Conservation (phyloP, 352 stramenopile genomes). For the Peronospora destructor region DNA sequence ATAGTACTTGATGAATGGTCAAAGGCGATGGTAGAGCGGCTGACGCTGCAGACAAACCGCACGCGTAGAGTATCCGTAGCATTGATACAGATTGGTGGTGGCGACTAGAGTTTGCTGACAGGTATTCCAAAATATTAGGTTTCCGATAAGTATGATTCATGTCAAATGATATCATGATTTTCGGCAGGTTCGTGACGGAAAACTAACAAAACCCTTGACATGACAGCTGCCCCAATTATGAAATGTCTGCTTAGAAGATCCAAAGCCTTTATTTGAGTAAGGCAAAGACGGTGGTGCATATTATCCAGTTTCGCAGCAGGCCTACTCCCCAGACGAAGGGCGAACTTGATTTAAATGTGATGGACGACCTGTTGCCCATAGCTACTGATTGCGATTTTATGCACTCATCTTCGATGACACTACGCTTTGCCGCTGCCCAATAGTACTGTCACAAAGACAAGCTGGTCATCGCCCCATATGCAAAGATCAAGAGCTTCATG, state of each 20-base stretch:
- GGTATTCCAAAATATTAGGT: neutral
- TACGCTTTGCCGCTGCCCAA: no score
- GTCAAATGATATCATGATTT: no score
- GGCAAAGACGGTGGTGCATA: no score
- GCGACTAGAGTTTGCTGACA: neutral
- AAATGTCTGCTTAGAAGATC: no score
- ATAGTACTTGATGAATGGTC: slow-evolving; percentile 4
- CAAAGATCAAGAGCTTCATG: neutral
- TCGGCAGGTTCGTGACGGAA: neutral
- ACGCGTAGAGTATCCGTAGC: slow-evolving; percentile 8
- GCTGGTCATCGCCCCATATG: neutral
- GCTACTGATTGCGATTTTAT: no score
- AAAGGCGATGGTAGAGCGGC: slow-evolving; percentile 2
- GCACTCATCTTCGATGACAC: no score
- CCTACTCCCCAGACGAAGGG: no score
- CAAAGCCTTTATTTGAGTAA: no score
- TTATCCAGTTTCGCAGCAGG: no score
- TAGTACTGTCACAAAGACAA: neutral
- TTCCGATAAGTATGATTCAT: neutral
- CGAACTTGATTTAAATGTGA: no score
- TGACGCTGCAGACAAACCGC: neutral
- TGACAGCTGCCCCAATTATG: no score
- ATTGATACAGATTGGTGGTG: slow-evolving; percentile 11
- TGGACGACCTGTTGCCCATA: no score
- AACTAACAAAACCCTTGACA: neutral